Percentiles rank a stretch among this genome's conserved stretches.
phyloP scores from a whole-genome alignment of 2,329 filamentous ascomycete genomes.

The Colletotrichum sp. region DNA sequence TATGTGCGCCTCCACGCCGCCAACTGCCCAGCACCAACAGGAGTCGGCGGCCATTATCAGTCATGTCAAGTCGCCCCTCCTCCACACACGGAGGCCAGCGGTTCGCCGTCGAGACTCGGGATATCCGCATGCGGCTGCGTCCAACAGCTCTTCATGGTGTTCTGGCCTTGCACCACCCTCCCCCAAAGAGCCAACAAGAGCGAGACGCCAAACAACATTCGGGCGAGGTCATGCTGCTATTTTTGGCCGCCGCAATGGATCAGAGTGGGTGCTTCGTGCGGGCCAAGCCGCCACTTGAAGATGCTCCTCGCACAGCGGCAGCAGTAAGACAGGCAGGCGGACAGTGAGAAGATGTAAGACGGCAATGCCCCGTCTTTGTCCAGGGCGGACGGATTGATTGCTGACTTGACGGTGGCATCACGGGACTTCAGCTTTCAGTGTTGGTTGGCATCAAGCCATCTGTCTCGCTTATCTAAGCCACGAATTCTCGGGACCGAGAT shows the following conservation, averaged over 20 bases:
- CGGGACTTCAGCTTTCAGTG: neutral
- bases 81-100: neutral
- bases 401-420: neutral
- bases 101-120: neutral
- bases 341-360: neutral
- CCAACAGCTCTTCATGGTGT: neutral
- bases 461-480: conserved; percentile 5
- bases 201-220: conserved; percentile 1
- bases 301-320: neutral
- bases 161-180: neutral
- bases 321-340: neutral
- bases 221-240: conserved; percentile 8
- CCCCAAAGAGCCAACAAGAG: neutral
- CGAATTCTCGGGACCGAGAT: neutral
- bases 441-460: neutral
- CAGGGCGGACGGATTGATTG: neutral
- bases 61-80: neutral
- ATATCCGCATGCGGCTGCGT: neutral
- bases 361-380: neutral
- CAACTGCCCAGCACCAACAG: neutral
- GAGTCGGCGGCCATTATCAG: neutral
- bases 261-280: neutral
- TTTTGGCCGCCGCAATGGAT: neutral
- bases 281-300: neutral
- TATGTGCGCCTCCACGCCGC: neutral